Base-by-base conservation (phyloP, 2,329 filamentous ascomycete species). In the Rutstroemia sp. region DNA sequence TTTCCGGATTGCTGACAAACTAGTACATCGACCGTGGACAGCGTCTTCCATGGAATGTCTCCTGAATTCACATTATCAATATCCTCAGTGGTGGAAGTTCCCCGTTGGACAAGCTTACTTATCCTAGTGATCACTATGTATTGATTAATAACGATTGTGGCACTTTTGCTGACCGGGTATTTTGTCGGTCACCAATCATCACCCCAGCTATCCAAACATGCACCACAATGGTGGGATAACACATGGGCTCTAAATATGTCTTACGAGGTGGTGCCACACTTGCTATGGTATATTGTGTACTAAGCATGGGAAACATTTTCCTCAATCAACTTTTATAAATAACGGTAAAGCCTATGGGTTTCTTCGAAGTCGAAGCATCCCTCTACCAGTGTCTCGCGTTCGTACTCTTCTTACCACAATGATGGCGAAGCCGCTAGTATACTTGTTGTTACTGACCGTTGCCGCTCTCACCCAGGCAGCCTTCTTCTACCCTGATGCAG, bases 401-500 rank as follows among this genome's bases (percentile, higher is more conserved):
- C 2, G 5, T 6, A 2, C 39, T 16, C 16, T 5, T 42, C 16
- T 42, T 4, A 12, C 4, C 10, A 34, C 10, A 34, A 42, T 17
- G 4, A 42, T 42, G 39, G 19, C 19, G 39, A 17, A n/a, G 14
- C 2, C 5, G 17, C 14, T 19, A 42, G 16, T n/a, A 19, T 19
- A 17, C 3, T 12, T 42, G n/a, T 42, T 42, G 19, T 6, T 19
- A n/a, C 39, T 42, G n/a, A n/a, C 14, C 5, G n/a, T 9, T 10
- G 16, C 19, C 14, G 19, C 39, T 42, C 7, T 19, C 16, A 14
- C 38, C 14, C 8, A 37, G 21, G 57, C 58, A 27, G 41, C 57
- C 2, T 62, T 64, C 47, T 65, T 59, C 25, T 65, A 63, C 23
- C 61, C 60, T 5, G 58, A 56, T 42, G 42, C 58, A 17, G 57